Evolutionary conservation across 225 moss, liverwort and hornwort genomes (phyloP), one percentile per base, ranked within the genome.

Genomic region (Bryoerythrophyllum caledonicum): DNA sequence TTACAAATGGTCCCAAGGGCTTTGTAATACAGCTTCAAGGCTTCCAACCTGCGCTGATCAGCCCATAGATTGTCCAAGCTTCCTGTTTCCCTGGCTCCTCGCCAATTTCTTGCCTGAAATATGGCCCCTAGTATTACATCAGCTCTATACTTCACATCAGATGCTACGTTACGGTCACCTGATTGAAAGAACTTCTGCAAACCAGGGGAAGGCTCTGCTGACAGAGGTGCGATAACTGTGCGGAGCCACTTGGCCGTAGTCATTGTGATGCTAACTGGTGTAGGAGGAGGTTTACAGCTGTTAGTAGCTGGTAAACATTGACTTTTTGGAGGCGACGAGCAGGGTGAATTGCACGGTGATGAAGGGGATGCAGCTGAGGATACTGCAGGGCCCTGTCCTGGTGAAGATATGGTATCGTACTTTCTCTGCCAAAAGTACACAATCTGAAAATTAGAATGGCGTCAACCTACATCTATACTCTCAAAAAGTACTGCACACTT

Each of bases 221-320:
- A 78, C 30, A 95, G 76, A 37, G 93, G 94, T 24, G 85, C 89
- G 21, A 99, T 90, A 35, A 85, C 89, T 76, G 91, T 93, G 67
- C 97, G 91, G 25, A 99, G 88, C 97, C 97, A 99, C 67, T 95
- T 99, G n/a, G 91, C 93, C 70, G 97, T 99, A 23, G 97, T 95
- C 97, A 99, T 95, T 48, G 94, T 99, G 49, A 93, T 84, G 78
- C 90, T 99, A 63, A 99, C 95, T 79, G 97, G 97, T 58, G 97
- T 99, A 19, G 93, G 91, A 24, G 94, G 93, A 48, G 96, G 94
- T 80, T 87, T 94, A 73, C 72, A 87, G 78, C 74, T 82, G 71
- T 55, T 87, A 46, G 81, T 14, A 20, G 77, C 85, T 65, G 77
- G 79, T 52, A 86, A 67, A 51, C 81, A 84, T 77, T 87, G 81